Base-by-base conservation (phyloP, 371 early-diverging fungal genomes). In the Mucor plumbeus region DNA sequence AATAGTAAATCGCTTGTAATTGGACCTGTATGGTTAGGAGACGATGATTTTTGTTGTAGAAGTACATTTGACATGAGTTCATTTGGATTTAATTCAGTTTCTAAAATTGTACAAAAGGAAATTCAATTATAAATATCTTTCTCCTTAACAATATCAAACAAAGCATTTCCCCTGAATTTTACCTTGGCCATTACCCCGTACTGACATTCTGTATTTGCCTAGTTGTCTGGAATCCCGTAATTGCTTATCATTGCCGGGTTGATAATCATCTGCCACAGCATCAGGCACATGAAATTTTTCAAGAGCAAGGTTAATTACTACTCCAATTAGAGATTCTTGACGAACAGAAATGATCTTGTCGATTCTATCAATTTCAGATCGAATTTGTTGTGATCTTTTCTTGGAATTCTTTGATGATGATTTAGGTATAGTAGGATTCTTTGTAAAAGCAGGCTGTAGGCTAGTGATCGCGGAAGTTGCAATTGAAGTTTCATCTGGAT, bases 271-370 rank as follows among this genome's bases (percentile, higher is more conserved):
- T 71, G 75, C 63, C 71, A 73, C 14, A 36, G 76, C 78, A 66
- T 81, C 79, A 34, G 81, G 75, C 35, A 81, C 75, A 65, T 79
- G 81, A 44, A 83, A 81, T 38, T 83, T 81, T 21, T 79, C 80
- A 13, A 83, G 59, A 10, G 84, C 81, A 36, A 75, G 66, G 14
- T 76, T 72, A 38, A 79, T 79, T 10, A 83, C 80, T 38, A 67
- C 68, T 7, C 80, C 81, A 43, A 83, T 64, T 36, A 61, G 64
- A 7, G 69, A 72, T 19, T 81, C 76, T 59, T 71, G 64, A 26
- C 63, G 67, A 15, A 83, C 80, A 43, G 80, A 64, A 43, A 83
- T 81, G n/a, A 83, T 78, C 64, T 83, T 83, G 61, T 83, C 84
- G 33, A 81, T 76, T n/a, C 83, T 69, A 62, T 83, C 81, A 34